phyloP scores from a whole-genome alignment of 768 basidiomycete species.

The Thelephora aurantiotincta region DNA sequence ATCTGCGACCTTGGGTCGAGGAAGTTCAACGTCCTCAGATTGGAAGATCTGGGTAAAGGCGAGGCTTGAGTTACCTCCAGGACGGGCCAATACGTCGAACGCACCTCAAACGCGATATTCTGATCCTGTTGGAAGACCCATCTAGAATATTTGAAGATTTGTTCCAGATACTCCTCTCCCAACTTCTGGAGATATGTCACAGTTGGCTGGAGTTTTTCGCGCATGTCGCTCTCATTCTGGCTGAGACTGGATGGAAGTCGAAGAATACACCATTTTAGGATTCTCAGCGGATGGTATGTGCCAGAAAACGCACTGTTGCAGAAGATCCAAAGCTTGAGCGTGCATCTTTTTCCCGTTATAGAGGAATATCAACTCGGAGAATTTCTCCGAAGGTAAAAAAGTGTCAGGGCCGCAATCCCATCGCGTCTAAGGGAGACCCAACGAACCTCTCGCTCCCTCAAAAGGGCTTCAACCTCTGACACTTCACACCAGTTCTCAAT shows the following conservation, averaged over 20 bases:
- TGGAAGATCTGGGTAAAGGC: constrained; percentile 63
- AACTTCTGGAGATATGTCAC: constrained; percentile 86
- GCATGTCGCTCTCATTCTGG: constrained; percentile 58
- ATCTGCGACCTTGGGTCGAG: constrained; percentile 57
- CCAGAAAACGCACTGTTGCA: constrained; percentile 56
- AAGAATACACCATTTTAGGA: not conserved
- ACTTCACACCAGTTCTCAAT: constrained; percentile 97
- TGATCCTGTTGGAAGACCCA: constrained; percentile 77
- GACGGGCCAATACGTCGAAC: not conserved
- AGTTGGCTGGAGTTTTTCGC: constrained; percentile 72
- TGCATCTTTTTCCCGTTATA: constrained; percentile 98
- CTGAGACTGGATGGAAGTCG: constrained; percentile 41
- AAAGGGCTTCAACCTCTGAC: constrained; percentile 78
- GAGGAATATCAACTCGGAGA: constrained; percentile 75
- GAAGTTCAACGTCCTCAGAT: constrained; percentile 88
- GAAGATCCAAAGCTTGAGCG: constrained; percentile 64
- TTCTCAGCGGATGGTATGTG: not conserved
- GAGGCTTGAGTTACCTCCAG: not conserved
- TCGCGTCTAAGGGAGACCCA: not conserved
- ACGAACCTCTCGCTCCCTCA: constrained; percentile 64
- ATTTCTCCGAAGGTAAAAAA: constrained; percentile 46
- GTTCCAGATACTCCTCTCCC: constrained; percentile 65
- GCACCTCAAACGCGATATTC: constrained; percentile 65
- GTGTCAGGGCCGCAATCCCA: not conserved
- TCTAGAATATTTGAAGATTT: constrained; percentile 67